Evolutionary conservation across 2,329 filamentous ascomycete genomes (phyloP), one percentile per base, ranked within the genome.

Genomic region (Apiospora malaysiana): DNA sequence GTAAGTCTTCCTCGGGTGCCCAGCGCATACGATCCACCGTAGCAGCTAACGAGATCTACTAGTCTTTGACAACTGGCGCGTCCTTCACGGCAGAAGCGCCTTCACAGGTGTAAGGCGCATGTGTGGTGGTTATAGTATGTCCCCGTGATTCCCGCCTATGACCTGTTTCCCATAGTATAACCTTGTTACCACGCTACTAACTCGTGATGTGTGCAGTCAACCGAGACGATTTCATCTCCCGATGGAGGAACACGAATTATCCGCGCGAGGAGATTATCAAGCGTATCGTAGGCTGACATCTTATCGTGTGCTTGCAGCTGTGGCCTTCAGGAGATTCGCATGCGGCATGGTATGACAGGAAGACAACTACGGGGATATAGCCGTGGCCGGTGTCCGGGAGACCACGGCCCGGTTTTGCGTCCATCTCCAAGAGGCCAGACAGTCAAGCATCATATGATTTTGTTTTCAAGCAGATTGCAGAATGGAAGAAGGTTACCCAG

Each of bases 11-110:
- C n/a, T 40, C 56, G 74, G 45, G 6, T 66, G 56, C 66, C 21
- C 56, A 63, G 10, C 56, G 10, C 56, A 59, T 25, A 16, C 6
- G n/a, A 45, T 56, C 8, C 18, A 27, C 25, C 2, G 5, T n/a
- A 37, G 23, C 10, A 32, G 27, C 63, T 70, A 25, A 67, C 42
- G 56, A 40, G 32, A 21, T 25, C 25, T 66, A 47, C 14, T 75
- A 93, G 93, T 98, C 66, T 98, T 99, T 80, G 94, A 99, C 79
- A 98, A 99, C 78, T 98, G 95, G 94, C 89, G 96, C 71, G 92
- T 98, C 45, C 83, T 98, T 75, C 96, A 99, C 81, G 96, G 95
- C 0, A 87, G 96, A 76, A 91, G 91, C 68, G 89, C 89, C 0
- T 99, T 98, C 78, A 92, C 91, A 7, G 96, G 96, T 1, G 90